Base-by-base conservation (phyloP, 164 flowering plant genomes). In the Vitis rotundifolia region DNA sequence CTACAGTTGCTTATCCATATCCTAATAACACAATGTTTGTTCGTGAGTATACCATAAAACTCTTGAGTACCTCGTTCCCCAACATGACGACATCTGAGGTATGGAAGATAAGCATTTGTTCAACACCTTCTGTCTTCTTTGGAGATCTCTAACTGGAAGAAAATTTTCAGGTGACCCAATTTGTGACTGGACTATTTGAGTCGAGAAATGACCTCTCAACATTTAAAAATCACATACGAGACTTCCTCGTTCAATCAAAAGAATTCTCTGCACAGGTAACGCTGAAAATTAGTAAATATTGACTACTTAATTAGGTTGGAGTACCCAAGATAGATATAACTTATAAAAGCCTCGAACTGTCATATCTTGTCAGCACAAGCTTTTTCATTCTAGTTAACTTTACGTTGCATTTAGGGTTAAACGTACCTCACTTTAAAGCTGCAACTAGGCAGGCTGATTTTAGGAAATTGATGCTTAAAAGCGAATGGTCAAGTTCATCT, bases 201-300 rank as follows among this genome's bases (percentile, higher is more conserved):
- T 89, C 94, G 2, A 91, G 87, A 74, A 81, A 80, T 79, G 98
- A 93, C 66, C 87, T 85, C 28, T 73, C 97, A 9, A 67, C 79
- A 19, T 93, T 95, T 75, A 93, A 95, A 77, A 75, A 88, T 75
- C 92, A 87, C 75, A 90, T 95, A 66, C 80, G 98, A 5, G 98
- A 95, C 73, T 95, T 95, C 68, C 97, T 95, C 61, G 92, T 95
- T 63, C 99, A 95, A 80, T 95, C 99, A 11, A 95, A 95, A 76
- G 99, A 90, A 72, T 95, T 95, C 70, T 93, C 98, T 37, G 98
- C 97, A 69, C 99, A 95, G 99, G 99, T 95, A 75, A 61, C 12
- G 26, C 47, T 52, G 11, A 13, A 10, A 54, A 15, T 57, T 60
- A 60, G 56, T 53, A 14, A 53, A 53, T 53, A 53, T 22, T 22